Base-by-base conservation (phyloP, 352 stramenopile genomes). In the Pythium rhizo-oryzae region DNA sequence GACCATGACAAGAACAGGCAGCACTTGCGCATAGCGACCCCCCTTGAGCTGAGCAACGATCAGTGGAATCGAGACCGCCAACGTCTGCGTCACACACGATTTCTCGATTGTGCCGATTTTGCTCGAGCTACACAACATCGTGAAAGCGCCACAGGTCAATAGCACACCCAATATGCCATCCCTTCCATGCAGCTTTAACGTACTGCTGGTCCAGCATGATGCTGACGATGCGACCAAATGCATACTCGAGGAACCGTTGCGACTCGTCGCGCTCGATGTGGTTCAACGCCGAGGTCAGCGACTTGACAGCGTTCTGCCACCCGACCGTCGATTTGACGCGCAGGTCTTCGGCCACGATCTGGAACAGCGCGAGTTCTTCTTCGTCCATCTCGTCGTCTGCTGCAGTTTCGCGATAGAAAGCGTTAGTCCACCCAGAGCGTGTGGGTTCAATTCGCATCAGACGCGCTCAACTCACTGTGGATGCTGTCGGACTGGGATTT, bases 131-230 rank as follows among this genome's bases (percentile, higher is more conserved):
- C 7, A 75, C 33, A 53, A 58, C 49, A 50, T 43, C 33, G 54
- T 4, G 11, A 24, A 55, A 24, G 15, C 11, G 24, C 1, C 47
- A 67, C 5, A 15, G 28, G 33, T 69, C 43, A 58, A 33, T 16
- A 67, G 9, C 16, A 35, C 30, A 16, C 15, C 8, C 12, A 28
- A 28, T 15, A 28, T 25, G 44, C 8, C 5, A 7, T 23, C 43
- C 19, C 19, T 23, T n/a, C 1, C 43, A 23, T 4, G 6, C 43
- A 49, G 19, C 23, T 30, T 21, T 35, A 43, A 91, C 85, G 69
- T 80, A 96, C 89, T 96, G 85, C 65, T 96, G 89, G 57, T 96
- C 89, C 19, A 96, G 78, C 89, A 96, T 96, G 66, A 96, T 96
- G 77, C 84, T 92, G 53, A 94, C 69, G 67, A 96, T 91, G 68